Evolutionary conservation across 2,329 filamentous ascomycete genomes (phyloP).

Genomic region (Fusarium pseudograminearum): DNA sequence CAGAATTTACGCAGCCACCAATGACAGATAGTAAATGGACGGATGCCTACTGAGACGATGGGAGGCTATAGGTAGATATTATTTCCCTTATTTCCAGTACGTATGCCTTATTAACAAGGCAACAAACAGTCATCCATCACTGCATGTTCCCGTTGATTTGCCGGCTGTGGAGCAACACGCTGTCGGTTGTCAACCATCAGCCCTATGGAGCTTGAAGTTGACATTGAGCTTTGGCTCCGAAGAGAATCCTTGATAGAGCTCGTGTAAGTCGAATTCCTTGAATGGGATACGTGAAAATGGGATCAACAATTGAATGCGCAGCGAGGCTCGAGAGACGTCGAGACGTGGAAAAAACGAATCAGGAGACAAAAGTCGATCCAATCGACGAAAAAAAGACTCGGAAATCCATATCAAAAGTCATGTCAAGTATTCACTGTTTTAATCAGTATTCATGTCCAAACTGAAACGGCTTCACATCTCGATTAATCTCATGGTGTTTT

Average conservation of each 20-base stretch:
- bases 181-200: constrained; percentile 38
- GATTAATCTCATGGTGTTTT: constrained; percentile 9
- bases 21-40: background rate
- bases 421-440: constrained; percentile 22
- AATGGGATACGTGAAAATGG: constrained; percentile 16
- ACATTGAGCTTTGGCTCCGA: constrained; percentile 46
- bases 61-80: background rate
- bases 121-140: fast-evolving
- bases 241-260: constrained; percentile 43
- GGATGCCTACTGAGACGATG: background rate
- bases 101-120: constrained; percentile 10
- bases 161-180: constrained; percentile 4
- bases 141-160: background rate
- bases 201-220: constrained; percentile 49
- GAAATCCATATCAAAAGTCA: background rate
- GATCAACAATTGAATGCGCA: constrained; percentile 37
- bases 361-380: background rate
- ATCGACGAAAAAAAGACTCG: background rate
- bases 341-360: constrained; percentile 23
- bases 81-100: background rate
- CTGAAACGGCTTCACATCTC: constrained; percentile 15
- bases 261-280: constrained; percentile 30
- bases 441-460: constrained; percentile 23
- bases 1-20: background rate
- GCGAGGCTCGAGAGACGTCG: constrained; percentile 1